phyloP scores from a whole-genome alignment of 2,329 filamentous ascomycete genomes.

The Pezicula neosporulosa region DNA sequence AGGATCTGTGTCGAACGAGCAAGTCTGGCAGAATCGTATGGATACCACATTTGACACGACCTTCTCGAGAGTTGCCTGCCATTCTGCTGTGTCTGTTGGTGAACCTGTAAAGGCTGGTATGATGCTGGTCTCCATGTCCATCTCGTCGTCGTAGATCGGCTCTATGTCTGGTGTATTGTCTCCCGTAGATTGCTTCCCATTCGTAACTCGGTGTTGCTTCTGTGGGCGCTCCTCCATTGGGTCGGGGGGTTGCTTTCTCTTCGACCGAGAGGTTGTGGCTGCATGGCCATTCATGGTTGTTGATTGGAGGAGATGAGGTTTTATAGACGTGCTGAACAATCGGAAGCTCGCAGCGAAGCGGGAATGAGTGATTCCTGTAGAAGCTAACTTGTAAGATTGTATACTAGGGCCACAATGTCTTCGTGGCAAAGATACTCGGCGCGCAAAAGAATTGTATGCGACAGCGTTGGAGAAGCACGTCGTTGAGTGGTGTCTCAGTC shows the following conservation, averaged over 20 bases:
- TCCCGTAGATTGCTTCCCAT: conserved; percentile 29
- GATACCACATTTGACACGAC: conserved; percentile 95
- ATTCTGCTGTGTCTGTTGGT: conserved; percentile 71
- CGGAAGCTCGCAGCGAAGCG: neutral
- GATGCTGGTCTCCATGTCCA: conserved; percentile 31
- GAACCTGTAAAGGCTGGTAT: conserved; percentile 41
- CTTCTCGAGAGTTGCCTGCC: conserved; percentile 92
- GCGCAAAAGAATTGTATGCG: conserved; percentile 11
- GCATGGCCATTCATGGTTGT: conserved; percentile 25
- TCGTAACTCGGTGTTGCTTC: conserved; percentile 28
- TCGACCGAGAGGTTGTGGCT: conserved; percentile 19
- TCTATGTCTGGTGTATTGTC: conserved; percentile 28
- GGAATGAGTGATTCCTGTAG: neutral
- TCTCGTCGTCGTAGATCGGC: conserved; percentile 27
- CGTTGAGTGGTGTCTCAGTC: conserved; percentile 27
- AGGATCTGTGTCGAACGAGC: conserved; percentile 95
- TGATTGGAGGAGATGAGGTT: conserved; percentile 2
- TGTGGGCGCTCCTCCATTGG: conserved; percentile 23
- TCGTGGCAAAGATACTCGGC: conserved; percentile 3
- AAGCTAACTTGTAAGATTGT: neutral
- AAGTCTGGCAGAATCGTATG: conserved; percentile 98
- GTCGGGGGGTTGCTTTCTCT: conserved; percentile 29
- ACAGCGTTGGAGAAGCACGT: conserved; percentile 23
- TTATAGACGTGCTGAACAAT: neutral
- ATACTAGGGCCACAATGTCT: neutral